Percentiles rank a stretch among this genome's conserved stretches.
Evolutionary conservation across 305 asterid genomes (phyloP).

Genomic region (Petunia hybrid): DNA sequence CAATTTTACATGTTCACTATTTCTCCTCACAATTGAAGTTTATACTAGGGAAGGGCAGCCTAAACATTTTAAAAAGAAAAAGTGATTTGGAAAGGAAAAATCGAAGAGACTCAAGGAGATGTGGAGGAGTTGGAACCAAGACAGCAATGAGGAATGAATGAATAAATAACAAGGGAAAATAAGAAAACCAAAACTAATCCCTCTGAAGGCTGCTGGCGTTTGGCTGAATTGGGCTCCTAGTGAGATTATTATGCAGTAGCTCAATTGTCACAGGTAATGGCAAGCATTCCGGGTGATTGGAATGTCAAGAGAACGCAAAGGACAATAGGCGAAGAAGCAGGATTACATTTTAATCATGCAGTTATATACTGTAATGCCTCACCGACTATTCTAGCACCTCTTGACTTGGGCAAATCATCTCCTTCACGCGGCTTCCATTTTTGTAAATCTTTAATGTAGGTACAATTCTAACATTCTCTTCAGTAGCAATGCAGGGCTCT

Average conservation of each 20-base stretch:
- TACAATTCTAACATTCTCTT: constrained; percentile 65
- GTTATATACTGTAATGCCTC: constrained; percentile 70
- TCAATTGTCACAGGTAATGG: constrained; percentile 44
- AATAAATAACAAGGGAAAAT: constrained; percentile 5
- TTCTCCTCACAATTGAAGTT: constrained; percentile 18
- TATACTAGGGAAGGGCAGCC: not conserved
- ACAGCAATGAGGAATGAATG: constrained; percentile 27
- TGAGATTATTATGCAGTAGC: constrained; percentile 44
- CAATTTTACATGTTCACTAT: constrained; percentile 26
- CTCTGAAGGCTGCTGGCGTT: constrained; percentile 20
- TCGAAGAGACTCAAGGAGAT: constrained; percentile 24
- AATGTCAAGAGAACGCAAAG: constrained; percentile 34
- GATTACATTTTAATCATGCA: constrained; percentile 14
- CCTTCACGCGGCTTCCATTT: constrained; percentile 72
- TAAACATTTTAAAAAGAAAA: not conserved
- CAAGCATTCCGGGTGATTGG: constrained; percentile 22
- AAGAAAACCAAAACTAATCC: constrained; percentile 39
- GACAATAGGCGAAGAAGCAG: constrained; percentile 31
- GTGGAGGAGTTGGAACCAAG: not conserved
- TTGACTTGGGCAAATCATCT: constrained; percentile 73
- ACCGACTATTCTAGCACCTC: constrained; percentile 80
- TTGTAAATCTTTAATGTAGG: constrained; percentile 88
- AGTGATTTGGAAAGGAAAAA: not conserved
- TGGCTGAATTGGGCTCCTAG: constrained; percentile 36
- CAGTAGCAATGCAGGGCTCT: constrained; percentile 55